A percentile compares a stretch with the other conserved stretches of the same genome.
Evolutionary conservation across 495 filamentous ascomycete species (phyloP).

Genomic region (Chaetomium tenue): DNA sequence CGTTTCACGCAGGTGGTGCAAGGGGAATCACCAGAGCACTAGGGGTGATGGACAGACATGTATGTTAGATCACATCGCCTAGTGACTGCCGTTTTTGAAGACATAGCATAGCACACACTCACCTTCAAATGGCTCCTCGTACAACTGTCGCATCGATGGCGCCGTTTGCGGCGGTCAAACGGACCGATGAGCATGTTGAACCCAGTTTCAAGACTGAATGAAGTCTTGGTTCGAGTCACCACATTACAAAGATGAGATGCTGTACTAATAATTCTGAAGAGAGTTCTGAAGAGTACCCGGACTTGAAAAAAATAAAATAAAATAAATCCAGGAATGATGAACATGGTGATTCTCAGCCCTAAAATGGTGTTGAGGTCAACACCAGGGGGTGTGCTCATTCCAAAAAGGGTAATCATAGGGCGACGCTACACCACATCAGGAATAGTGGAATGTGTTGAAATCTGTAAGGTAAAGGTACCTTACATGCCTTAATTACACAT

Average conservation of each 20-base stretch:
- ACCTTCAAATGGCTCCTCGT: constrained; percentile 5
- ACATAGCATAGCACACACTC: neutral
- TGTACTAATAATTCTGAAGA: no score
- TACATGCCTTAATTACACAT: no score
- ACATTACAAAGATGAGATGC: no score
- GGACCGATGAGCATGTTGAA: neutral
- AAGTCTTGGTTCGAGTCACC: no score
- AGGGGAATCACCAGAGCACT: constrained; percentile 5
- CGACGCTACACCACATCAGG: neutral
- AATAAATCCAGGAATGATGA: no score
- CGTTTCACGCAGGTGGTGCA: constrained; percentile 1
- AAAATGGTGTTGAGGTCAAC: no score
- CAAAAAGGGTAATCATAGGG: neutral
- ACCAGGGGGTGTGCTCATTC: neutral
- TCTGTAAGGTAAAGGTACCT: no score
- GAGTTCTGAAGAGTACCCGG: no score
- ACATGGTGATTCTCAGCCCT: no score
- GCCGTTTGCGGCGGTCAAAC: constrained; percentile 3
- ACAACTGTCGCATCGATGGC: neutral
- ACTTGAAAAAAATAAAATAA: no score
- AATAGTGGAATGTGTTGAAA: no score
- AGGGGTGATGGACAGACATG: neutral
- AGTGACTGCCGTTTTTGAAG: neutral
- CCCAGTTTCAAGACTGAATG: neutral
- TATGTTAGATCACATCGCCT: neutral